Conservation (phyloP, 2,329 filamentous ascomycete species). For the Xylaria hypoxylon region DNA sequence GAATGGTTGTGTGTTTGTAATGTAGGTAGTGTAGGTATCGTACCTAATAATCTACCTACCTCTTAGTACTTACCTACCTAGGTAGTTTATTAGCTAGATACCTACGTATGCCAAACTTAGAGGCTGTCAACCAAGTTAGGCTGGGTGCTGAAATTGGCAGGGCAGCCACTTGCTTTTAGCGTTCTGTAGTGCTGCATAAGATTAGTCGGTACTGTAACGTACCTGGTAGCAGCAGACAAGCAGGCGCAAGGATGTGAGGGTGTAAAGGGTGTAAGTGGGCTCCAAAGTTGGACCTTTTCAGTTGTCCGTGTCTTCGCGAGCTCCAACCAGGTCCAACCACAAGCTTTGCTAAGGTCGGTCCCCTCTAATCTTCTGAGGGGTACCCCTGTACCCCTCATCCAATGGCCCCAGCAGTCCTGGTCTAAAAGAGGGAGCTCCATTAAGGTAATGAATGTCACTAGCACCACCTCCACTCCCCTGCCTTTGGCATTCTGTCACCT, state of each 20-base stretch:
- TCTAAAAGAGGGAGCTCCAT: conserved; percentile 17
- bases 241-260: conserved; percentile 19
- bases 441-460: conserved; percentile 22
- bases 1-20: too few relatives aligned
- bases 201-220: background rate
- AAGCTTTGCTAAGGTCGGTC: conserved; percentile 19
- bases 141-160: conserved; percentile 12
- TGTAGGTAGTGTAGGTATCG: too few relatives aligned
- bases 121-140: conserved; percentile 10
- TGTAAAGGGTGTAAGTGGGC: conserved; percentile 2
- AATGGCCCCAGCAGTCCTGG: conserved; percentile 20
- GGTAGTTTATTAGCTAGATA: conserved; percentile 3
- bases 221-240: conserved; percentile 1
- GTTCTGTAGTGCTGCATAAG: background rate
- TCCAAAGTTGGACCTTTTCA: conserved; percentile 33
- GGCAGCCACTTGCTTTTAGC: conserved; percentile 19
- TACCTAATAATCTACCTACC: too few relatives aligned
- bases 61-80: background rate
- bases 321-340: conserved; percentile 35
- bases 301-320: conserved; percentile 14
- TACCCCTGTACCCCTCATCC: conserved; percentile 31
- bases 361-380: conserved; percentile 26
- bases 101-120: background rate
- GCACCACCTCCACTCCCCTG: conserved; percentile 27
- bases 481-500: conserved; percentile 36